Percentiles rank a stretch among this genome's conserved stretches.
Evolutionary conservation across 192 early-diverging fungal species (phyloP).

Genomic region (Linnemannia elongata): DNA sequence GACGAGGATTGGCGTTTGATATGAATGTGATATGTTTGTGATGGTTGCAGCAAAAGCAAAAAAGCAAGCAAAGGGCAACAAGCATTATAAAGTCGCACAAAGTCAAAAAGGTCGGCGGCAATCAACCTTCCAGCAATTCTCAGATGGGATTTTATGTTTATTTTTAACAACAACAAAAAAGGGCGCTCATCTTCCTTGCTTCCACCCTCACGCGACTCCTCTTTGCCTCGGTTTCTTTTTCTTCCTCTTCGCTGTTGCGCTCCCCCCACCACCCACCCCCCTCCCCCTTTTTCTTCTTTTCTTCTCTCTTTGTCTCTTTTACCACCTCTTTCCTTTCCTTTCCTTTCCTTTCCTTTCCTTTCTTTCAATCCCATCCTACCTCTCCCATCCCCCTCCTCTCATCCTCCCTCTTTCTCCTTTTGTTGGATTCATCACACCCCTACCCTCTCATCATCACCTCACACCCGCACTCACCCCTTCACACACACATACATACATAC

Average conservation of each 20-base stretch:
- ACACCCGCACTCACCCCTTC: not conserved
- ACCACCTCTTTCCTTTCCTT: not conserved
- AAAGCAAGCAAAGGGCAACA: too few relatives aligned
- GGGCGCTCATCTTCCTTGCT: not conserved
- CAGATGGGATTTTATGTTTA: not conserved
- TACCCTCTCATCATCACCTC: not conserved
- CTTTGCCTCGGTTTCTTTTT: not conserved
- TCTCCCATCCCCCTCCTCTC: too few relatives aligned
- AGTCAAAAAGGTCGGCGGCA: too few relatives aligned
- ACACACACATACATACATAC: not conserved
- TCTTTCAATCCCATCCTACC: too few relatives aligned
- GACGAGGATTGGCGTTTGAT: not conserved
- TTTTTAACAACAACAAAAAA: not conserved
- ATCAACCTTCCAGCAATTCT: not conserved
- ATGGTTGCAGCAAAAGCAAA: not conserved
- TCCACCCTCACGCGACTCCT: not conserved
- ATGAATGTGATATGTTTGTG: not conserved
- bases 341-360: not conserved
- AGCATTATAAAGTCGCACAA: not conserved
- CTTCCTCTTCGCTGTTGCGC: too few relatives aligned
- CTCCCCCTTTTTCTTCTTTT: too few relatives aligned
- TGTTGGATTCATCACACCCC: not conserved
- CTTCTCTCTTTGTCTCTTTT: not conserved
- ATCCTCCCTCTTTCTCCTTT: not conserved
- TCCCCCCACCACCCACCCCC: too few relatives aligned